Base-by-base conservation (phyloP, 1,139 yeast genomes). In the Saccharomyces hybrid region DNA sequence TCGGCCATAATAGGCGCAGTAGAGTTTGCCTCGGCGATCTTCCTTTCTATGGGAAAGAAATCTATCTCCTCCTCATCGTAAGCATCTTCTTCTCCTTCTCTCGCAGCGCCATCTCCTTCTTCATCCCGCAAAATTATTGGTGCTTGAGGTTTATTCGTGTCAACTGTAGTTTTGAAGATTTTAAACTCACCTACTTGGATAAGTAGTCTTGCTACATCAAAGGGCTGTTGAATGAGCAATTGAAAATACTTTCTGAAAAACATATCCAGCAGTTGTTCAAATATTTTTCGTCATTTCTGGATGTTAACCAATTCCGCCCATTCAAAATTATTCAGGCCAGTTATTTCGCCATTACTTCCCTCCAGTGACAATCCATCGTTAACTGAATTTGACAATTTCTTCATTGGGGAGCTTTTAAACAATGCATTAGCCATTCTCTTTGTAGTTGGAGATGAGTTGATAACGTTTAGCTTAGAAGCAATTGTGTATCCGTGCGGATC, bases 221-320 rank as follows among this genome's bases (percentile, higher is more conserved):
- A 84, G 1, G 99, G 99, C 69, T 93, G 98, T 25, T 89, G 81
- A 26, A 86, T 68, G 44, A 88, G 68, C 51, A 84, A 81, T 59
- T 81, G 83, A 56, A 81, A 71, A 71, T 90, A 90, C 59, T 83
- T 84, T 60, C 82, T 81, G 51, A 83, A 66, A 62, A 88, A 83
- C 47, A 87, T 82, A 69, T 78, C 76, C 52, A 78, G 62, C 67
- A 88, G 70, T 61, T 81, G 80, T 58, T 75, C 74, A 14, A 81
- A 60, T 51, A 84, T 68, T 59, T 82, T 86, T 52, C 75, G 74
- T 59, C 85, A 69, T 61, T 83, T 83, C 59, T 74, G 75, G 54
- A 75, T 64, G 61, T 85, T 88, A 57, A 86, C 76, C 63, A 84
- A 82, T 66, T 85, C 91, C 55, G 73, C 76, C 67, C 85, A 78